These are phyloP conservation scores for Intubia oerlemansii DNA, from an alignment of 2,329 filamentous ascomycete species.

Conservation along the genomic window DNA sequence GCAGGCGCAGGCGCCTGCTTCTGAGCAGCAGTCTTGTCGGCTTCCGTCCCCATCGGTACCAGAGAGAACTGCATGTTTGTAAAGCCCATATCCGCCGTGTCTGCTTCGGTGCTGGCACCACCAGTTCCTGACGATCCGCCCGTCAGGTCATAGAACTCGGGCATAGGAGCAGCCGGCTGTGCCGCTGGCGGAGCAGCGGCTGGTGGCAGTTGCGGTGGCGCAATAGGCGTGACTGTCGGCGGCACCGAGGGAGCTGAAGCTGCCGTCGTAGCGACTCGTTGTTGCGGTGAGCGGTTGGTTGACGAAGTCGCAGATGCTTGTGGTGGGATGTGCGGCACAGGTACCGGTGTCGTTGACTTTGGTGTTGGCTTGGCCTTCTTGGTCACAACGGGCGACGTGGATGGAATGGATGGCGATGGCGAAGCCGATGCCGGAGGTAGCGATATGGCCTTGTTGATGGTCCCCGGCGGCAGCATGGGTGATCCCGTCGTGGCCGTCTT, in stretches of 20 bases:
- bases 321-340: constrained; percentile 9
- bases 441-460: constrained; percentile 7
- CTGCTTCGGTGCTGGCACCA: constrained; percentile 1
- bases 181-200: too few relatives aligned
- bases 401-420: constrained; percentile 4
- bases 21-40: constrained; percentile 7
- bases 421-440: constrained; percentile 4
- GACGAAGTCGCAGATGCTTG: too few relatives aligned
- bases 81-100: constrained; percentile 23
- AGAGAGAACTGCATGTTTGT: constrained; percentile 35
- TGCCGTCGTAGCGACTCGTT: too few relatives aligned
- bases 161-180: too few relatives aligned
- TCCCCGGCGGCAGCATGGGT: constrained; percentile 1
- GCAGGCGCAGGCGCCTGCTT: not conserved
- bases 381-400: constrained; percentile 9
- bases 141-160: constrained; percentile 5
- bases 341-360: constrained; percentile 3
- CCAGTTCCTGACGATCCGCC: too few relatives aligned
- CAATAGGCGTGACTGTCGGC: too few relatives aligned
- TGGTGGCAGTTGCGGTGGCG: too few relatives aligned
- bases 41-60: constrained; percentile 16
- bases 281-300: too few relatives aligned
- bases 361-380: constrained; percentile 3
- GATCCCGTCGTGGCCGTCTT: constrained; percentile 1
- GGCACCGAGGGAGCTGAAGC: too few relatives aligned